Conservation (phyloP, 2,329 filamentous ascomycete species). For the Xylariaceae sp. region DNA sequence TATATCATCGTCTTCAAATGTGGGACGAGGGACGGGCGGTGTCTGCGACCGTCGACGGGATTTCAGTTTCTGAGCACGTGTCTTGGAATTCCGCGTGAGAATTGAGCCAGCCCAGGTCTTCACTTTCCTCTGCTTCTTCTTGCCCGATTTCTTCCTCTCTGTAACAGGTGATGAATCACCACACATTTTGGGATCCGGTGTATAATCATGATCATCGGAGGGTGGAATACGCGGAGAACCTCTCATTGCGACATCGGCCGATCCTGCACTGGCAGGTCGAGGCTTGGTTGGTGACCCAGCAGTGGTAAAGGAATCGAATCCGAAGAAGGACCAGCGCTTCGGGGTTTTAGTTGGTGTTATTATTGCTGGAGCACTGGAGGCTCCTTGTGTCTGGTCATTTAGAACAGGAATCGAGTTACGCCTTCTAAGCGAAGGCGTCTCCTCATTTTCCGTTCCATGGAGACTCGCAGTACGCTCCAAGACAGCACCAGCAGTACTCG, state of each 20-base stretch:
- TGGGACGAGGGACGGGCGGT: slow-evolving; percentile 36
- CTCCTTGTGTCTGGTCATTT: slow-evolving; percentile 35
- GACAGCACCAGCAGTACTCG: slow-evolving; percentile 67
- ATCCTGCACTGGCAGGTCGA: slow-evolving; percentile 43
- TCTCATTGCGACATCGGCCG: slow-evolving; percentile 35
- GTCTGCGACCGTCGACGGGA: slow-evolving; percentile 40
- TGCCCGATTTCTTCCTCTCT: slow-evolving; percentile 33
- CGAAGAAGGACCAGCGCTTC: slow-evolving; percentile 59
- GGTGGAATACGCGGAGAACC: too few species aligned
- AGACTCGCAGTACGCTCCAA: slow-evolving; percentile 47
- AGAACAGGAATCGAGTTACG: slow-evolving; percentile 57
- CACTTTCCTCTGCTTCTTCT: slow-evolving; percentile 64
- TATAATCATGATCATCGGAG: slow-evolving; percentile 21
- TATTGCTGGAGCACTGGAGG: slow-evolving; percentile 28
- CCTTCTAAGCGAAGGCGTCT: slow-evolving; percentile 39
- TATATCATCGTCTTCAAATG: slow-evolving; percentile 26
- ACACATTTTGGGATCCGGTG: slow-evolving; percentile 23
- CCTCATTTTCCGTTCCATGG: slow-evolving; percentile 27
- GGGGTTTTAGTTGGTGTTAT: slow-evolving; percentile 47
- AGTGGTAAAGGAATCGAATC: slow-evolving; percentile 49
- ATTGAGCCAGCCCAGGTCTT: slow-evolving; percentile 67
- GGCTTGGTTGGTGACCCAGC: slow-evolving; percentile 42
- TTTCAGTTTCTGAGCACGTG: slow-evolving; percentile 40
- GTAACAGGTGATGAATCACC: slow-evolving; percentile 17
- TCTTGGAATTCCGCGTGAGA: slow-evolving; percentile 56